Percentiles rank a stretch among this genome's conserved stretches.
These are phyloP conservation scores for Grigorovia humatica DNA, from an alignment of 805 yeast genomes.

Conservation along the genomic window DNA sequence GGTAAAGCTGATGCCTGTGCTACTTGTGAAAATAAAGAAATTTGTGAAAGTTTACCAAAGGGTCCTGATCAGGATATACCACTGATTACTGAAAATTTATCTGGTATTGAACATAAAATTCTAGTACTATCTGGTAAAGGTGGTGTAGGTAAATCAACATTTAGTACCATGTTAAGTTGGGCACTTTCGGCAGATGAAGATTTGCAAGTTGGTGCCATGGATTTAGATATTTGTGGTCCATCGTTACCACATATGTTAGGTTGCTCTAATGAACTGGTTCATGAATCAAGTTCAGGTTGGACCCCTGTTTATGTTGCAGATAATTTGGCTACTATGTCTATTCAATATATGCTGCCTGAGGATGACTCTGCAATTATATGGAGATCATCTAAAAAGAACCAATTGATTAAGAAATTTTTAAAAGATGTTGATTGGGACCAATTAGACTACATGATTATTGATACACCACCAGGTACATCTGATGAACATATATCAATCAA, in stretches of 20 bases:
- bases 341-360: conserved; percentile 89
- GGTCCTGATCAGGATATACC: conserved; percentile 95
- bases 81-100: conserved; percentile 55
- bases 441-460: conserved; percentile 77
- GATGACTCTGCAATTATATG: conserved; percentile 90
- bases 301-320: conserved; percentile 94
- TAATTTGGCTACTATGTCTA: conserved; percentile 90
- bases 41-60: conserved; percentile 79
- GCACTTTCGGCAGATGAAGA: conserved; percentile 78
- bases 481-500: conserved; percentile 93
- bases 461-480: conserved; percentile 98
- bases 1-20: conserved; percentile 90
- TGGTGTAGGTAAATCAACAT: conserved; percentile 96
- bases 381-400: conserved; percentile 95
- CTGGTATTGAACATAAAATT: conserved; percentile 66
- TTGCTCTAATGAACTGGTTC: conserved; percentile 74
- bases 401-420: conserved; percentile 83
- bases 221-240: conserved; percentile 95
- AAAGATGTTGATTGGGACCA: conserved; percentile 88
- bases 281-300: conserved; percentile 89
- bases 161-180: conserved; percentile 94
- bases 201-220: conserved; percentile 91
- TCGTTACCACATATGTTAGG: conserved; percentile 93
- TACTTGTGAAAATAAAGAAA: conserved; percentile 89
- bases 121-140: conserved; percentile 78